phyloP scores from a whole-genome alignment of 2,329 filamentous ascomycete genomes.

The Colletotrichum salicis region DNA sequence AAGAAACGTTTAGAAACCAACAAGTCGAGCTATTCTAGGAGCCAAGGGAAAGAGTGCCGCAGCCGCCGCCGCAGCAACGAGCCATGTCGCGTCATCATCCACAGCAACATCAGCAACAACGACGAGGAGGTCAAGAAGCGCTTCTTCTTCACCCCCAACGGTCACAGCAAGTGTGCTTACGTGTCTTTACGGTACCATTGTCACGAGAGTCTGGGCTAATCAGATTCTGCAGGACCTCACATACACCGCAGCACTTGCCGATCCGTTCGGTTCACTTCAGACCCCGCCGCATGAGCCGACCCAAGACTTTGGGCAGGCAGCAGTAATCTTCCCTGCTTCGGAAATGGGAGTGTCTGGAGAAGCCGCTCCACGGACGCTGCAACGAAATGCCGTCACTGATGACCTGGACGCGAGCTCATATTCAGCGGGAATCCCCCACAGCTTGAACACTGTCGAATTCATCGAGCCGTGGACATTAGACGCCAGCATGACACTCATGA shows the following conservation, averaged over 20 bases:
- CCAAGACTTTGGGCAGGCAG: background rate
- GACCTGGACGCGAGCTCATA: background rate
- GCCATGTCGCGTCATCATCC: background rate
- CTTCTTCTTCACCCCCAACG: background rate
- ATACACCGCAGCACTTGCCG: background rate
- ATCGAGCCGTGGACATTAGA: background rate
- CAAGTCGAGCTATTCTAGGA: background rate
- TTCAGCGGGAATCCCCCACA: background rate
- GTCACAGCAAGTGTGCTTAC: background rate
- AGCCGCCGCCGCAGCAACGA: background rate
- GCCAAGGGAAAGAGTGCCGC: background rate
- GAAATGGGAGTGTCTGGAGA: background rate
- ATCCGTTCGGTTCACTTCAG: background rate
- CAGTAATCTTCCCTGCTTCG: background rate
- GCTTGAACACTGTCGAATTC: background rate
- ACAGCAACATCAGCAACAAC: background rate
- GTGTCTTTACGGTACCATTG: background rate
- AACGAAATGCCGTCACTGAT: background rate
- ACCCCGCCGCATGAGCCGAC: background rate
- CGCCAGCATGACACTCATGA: background rate
- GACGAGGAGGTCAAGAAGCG: background rate
- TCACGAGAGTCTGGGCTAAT: background rate
- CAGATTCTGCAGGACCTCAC: background rate
- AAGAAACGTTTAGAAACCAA: background rate
- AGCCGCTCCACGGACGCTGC: background rate